These are phyloP conservation scores for Bacterosira constricta DNA, from an alignment of 108 stramenopile genomes.

Conservation along the genomic window DNA sequence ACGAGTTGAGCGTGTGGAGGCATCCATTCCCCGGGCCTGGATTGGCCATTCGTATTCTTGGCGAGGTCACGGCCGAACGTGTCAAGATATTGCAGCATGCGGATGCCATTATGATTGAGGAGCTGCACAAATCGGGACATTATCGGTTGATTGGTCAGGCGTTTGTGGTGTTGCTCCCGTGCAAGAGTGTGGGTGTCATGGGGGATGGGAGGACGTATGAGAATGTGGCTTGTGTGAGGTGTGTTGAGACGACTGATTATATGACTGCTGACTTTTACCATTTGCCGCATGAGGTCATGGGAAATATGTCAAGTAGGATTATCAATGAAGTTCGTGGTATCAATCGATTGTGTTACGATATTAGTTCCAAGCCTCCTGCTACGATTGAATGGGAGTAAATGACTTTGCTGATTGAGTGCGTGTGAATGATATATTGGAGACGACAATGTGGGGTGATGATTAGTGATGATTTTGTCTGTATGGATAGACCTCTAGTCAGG, in stretches of 20 bases:
- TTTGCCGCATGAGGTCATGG: constrained; percentile 95
- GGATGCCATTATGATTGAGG: constrained; percentile 96
- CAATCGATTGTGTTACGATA: constrained; percentile 97
- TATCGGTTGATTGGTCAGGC: constrained; percentile 98
- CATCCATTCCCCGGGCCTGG: constrained; percentile 99
- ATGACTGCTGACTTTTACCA: constrained; percentile 99
- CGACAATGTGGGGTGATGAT: no score
- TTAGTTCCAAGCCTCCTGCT: constrained; percentile 98
- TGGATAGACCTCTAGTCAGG: no score
- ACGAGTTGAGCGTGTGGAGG: constrained; percentile 93
- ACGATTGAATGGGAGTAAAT: constrained; percentile 99
- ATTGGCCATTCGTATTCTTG: constrained; percentile 95
- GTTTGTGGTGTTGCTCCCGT: constrained; percentile 95
- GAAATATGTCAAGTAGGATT: constrained; percentile 92
- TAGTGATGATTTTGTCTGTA: no score
- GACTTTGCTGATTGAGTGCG: no score
- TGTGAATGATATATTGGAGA: no score
- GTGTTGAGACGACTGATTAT: constrained; percentile 97
- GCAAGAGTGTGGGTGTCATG: constrained; percentile 98
- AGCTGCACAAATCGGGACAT: constrained; percentile 86
- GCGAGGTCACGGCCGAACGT: constrained; percentile 88
- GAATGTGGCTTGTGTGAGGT: constrained; percentile 89
- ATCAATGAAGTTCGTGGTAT: constrained; percentile 98
- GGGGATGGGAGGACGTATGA: constrained; percentile 97
- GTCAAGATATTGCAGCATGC: constrained; percentile 93